Evolutionary conservation across 2,329 filamentous ascomycete species (phyloP).

Genomic region (Beauveria australis): DNA sequence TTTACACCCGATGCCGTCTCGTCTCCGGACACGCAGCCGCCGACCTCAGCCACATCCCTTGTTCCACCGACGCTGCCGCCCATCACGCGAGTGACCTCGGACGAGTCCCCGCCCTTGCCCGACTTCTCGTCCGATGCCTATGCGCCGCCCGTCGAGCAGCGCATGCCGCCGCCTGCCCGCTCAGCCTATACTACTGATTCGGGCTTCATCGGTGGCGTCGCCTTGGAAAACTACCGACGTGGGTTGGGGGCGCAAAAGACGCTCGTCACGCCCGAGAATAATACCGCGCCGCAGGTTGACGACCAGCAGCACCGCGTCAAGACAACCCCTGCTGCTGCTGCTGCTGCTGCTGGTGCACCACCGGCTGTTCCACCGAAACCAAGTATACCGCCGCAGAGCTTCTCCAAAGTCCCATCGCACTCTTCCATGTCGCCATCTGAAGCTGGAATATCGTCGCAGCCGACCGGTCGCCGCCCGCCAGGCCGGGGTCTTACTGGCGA

Average conservation of each 20-base stretch:
- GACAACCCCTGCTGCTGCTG: background rate
- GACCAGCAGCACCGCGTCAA: constrained; percentile 6
- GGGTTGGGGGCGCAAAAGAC: constrained; percentile 22
- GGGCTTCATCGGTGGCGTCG: constrained; percentile 48
- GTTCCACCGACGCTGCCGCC: constrained; percentile 43
- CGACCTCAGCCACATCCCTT: constrained; percentile 27
- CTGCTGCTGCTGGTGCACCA: background rate
- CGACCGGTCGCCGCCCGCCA: constrained; percentile 2
- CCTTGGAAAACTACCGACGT: constrained; percentile 42
- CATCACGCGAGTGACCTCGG: constrained; percentile 40
- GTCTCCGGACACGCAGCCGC: constrained; percentile 26
- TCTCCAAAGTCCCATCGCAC: background rate
- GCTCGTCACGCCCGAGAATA: constrained; percentile 12
- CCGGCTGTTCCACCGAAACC: background rate
- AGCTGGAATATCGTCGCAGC: background rate
- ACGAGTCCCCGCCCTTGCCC: constrained; percentile 23
- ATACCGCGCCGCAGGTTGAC: constrained; percentile 9
- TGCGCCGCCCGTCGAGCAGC: constrained; percentile 14
- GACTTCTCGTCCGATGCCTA: constrained; percentile 13
- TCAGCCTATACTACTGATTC: constrained; percentile 30
- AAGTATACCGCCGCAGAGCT: background rate
- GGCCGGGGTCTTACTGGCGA: background rate
- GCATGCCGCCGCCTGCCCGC: constrained; percentile 22
- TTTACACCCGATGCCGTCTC: constrained; percentile 31
- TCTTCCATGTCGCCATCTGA: constrained; percentile 4